phyloP scores from a whole-genome alignment of 2,329 filamentous ascomycete genomes.

The Trichoderma oligosporum region DNA sequence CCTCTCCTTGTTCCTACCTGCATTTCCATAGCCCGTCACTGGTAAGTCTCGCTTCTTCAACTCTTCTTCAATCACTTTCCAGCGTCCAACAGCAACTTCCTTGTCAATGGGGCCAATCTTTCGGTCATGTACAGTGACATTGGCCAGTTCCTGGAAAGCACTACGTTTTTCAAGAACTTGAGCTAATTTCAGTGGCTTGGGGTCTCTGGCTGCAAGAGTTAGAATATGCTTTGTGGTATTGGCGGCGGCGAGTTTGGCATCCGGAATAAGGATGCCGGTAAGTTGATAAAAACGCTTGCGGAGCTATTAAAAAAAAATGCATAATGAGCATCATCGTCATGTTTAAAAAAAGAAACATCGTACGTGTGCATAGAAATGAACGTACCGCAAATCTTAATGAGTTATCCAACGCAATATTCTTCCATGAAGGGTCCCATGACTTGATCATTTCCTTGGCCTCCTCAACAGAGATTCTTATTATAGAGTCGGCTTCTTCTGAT shows the following conservation, averaged over 20 bases:
- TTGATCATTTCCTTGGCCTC: constrained; percentile 43
- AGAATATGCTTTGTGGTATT: constrained; percentile 54
- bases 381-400: constrained; percentile 71
- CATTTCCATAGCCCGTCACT: constrained; percentile 44
- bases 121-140: constrained; percentile 63
- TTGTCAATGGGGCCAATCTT: constrained; percentile 68
- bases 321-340: not conserved
- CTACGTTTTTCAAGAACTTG: constrained; percentile 51
- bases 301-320: constrained; percentile 52
- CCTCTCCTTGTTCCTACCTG: constrained; percentile 42
- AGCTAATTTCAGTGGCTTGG: constrained; percentile 59
- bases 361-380: constrained; percentile 22
- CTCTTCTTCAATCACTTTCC: constrained; percentile 75
- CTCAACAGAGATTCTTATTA: constrained; percentile 31
- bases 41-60: constrained; percentile 60
- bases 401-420: constrained; percentile 54
- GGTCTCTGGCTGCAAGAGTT: constrained; percentile 48
- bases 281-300: constrained; percentile 77
- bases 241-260: constrained; percentile 59
- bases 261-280: constrained; percentile 71
- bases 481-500: constrained; percentile 25
- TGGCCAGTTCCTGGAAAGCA: constrained; percentile 53
- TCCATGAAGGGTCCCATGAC: constrained; percentile 55
- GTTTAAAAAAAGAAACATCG: no score
- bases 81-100: constrained; percentile 67